These are phyloP conservation scores for Colletotrichum eremochloae DNA, from an alignment of 2,329 filamentous ascomycete species.

Conservation along the genomic window DNA sequence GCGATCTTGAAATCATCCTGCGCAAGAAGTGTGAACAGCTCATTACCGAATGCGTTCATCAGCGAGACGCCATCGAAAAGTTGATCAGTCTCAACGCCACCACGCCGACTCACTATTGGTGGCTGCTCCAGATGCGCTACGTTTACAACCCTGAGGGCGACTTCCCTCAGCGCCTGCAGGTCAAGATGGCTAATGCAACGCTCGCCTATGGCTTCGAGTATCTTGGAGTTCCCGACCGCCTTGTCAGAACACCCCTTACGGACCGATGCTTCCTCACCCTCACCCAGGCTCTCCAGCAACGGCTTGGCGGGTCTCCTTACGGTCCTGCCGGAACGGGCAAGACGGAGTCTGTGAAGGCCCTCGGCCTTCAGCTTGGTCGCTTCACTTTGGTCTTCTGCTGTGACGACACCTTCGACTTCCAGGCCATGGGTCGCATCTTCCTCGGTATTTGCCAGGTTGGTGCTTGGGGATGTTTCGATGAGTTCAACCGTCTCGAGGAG, in stretches of 20 bases:
- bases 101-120: slow-evolving; percentile 85
- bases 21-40: slow-evolving; percentile 98
- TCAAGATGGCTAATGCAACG: slow-evolving; percentile 97
- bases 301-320: slow-evolving; percentile 95
- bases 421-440: slow-evolving; percentile 99
- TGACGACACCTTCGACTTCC: slow-evolving; percentile 99
- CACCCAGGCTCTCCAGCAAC: slow-evolving; percentile 94
- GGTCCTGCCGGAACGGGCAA: slow-evolving; percentile 98
- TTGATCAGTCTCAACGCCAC: slow-evolving; percentile 82
- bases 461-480: slow-evolving; percentile 99
- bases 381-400: slow-evolving; percentile 99
- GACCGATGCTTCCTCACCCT: slow-evolving; percentile 98
- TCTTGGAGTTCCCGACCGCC: slow-evolving; percentile 92
- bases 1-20: slow-evolving; percentile 86
- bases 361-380: slow-evolving; percentile 94
- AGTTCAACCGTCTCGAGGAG: slow-evolving; percentile 99
- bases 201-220: slow-evolving; percentile 99
- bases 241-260: slow-evolving; percentile 95
- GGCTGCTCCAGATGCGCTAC: slow-evolving; percentile 98
- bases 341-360: slow-evolving; percentile 97
- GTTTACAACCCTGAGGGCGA: slow-evolving; percentile 88
- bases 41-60: slow-evolving; percentile 98
- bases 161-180: slow-evolving; percentile 82
- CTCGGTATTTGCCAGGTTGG: slow-evolving; percentile 98
- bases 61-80: slow-evolving; percentile 92